Base-by-base conservation (phyloP, 306 rosid genomes). In the Vigna radiata region DNA sequence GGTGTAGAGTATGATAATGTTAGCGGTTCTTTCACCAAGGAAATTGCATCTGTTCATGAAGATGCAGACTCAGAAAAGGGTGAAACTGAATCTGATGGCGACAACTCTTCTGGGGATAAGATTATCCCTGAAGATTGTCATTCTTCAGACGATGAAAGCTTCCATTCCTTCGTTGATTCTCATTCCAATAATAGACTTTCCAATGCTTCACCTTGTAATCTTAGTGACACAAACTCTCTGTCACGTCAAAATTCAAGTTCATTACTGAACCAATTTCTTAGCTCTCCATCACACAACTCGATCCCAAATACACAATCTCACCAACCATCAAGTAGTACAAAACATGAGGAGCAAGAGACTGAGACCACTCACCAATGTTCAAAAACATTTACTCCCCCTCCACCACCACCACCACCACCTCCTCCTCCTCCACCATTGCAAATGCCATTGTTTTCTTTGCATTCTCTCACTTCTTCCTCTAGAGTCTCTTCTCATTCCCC, bases 111-210 rank as follows among this genome's bases (percentile, higher is more conserved):
- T 13, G 81, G 66, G 72, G 87, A 81, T 49, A 77, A 74, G 62
- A 56, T 82, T 76, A 59, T 78, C 73, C 79, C 86, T 33, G 54
- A 70, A 80, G 87, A 83, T 73, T 47, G 73, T 14, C 78, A 77
- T 86, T 81, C 87, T 6, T 91, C 98, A 18, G 96, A 87, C 61
- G 58, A 84, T 74, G 98, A 92, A 83, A 92, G 97, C 2, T 96
- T 96, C 75, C 99, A 92, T 85, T 96, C 99, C 23, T 66, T 93
- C 37, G 89, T 78, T 50, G 92, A 92, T 78, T 89, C 98, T n/a
- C 83, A 83, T 78, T 71, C 94, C 33, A 89, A 74, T 49, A 17
- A 74, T 14, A 86, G 97, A 79, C 94, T 88, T 79, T 95, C 99
- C 23, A 85, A 89, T 85, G 97, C 96, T 69, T 95, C 98, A 2